Conservation (phyloP, 768 basidiomycete genomes). For the Calocybe cyanea region DNA sequence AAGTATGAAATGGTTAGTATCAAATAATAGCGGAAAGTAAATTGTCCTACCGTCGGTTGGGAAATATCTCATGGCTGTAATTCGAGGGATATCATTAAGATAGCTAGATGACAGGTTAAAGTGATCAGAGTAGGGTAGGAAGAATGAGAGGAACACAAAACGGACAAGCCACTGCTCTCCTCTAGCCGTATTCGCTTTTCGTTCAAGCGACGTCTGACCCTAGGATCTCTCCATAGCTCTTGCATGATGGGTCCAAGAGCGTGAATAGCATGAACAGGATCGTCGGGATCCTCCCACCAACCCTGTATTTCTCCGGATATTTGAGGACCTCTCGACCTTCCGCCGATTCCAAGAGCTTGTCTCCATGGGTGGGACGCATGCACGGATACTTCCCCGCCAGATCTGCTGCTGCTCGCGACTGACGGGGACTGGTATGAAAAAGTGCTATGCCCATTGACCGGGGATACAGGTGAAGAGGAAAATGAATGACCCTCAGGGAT, state of each 20-base stretch:
- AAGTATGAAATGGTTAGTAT: conserved; percentile 12
- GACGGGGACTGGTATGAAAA: conserved; percentile 19
- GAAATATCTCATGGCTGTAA: conserved; percentile 77
- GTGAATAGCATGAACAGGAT: conserved; percentile 72
- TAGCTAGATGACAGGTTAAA: conserved; percentile 47
- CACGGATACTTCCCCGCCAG: conserved; percentile 52
- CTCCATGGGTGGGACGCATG: conserved; percentile 68
- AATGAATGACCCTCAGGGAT: conserved; percentile 37
- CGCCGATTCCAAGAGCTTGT: conserved; percentile 57
- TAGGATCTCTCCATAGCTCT: conserved; percentile 74
- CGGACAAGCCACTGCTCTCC: conserved; percentile 85
- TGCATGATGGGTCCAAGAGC: conserved; percentile 62
- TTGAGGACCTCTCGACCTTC: conserved; percentile 63
- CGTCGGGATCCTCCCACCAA: conserved; percentile 85
- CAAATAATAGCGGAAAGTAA: conserved; percentile 9
- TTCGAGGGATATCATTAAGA: conserved; percentile 75
- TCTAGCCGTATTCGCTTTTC: conserved; percentile 69
- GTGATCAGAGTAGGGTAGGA: too few relatives aligned
- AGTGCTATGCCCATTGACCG: conserved; percentile 19
- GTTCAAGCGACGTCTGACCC: conserved; percentile 57
- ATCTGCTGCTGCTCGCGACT: conserved; percentile 30
- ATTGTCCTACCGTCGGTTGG: conserved; percentile 63
- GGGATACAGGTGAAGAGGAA: conserved; percentile 26
- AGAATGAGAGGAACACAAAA: conserved; percentile 9
- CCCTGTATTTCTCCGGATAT: conserved; percentile 70